A percentile compares a stretch with the other conserved stretches of the same genome.
phyloP scores from a whole-genome alignment of 108 stramenopile species.

The Pinguiococcus pyrenoidosus region DNA sequence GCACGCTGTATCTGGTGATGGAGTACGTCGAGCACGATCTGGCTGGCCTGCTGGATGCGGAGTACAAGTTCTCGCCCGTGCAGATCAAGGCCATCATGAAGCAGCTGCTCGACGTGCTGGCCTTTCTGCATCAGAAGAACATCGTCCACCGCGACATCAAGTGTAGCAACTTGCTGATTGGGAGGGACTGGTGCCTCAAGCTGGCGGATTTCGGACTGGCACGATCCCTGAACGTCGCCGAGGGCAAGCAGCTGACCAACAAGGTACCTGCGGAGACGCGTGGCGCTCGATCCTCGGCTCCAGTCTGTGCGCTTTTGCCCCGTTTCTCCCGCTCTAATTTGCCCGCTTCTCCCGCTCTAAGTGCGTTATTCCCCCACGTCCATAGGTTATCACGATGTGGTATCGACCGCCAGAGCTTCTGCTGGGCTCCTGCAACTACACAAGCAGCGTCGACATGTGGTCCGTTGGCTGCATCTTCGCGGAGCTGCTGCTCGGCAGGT shows the following conservation, averaged over 20 bases:
- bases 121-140: constrained; percentile 70
- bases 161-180: constrained; percentile 31
- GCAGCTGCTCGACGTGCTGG: constrained; percentile 70
- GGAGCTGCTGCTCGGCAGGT: constrained; percentile 20
- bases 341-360: neutral
- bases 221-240: neutral
- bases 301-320: neutral
- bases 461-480: constrained; percentile 21
- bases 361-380: constrained; percentile 18
- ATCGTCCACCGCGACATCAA: constrained; percentile 95
- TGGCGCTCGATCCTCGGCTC: neutral
- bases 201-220: constrained; percentile 32
- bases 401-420: constrained; percentile 37
- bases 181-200: constrained; percentile 25
- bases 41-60: constrained; percentile 46
- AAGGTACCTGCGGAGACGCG: no score
- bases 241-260: no score
- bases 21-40: constrained; percentile 52
- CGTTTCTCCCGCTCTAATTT: neutral
- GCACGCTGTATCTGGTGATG: constrained; percentile 53
- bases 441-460: constrained; percentile 22
- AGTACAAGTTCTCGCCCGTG: constrained; percentile 10
- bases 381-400: constrained; percentile 41
- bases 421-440: constrained; percentile 18
- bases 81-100: constrained; percentile 12